Conservation (phyloP, 1,139 yeast species). For the Candida glucosophila region DNA sequence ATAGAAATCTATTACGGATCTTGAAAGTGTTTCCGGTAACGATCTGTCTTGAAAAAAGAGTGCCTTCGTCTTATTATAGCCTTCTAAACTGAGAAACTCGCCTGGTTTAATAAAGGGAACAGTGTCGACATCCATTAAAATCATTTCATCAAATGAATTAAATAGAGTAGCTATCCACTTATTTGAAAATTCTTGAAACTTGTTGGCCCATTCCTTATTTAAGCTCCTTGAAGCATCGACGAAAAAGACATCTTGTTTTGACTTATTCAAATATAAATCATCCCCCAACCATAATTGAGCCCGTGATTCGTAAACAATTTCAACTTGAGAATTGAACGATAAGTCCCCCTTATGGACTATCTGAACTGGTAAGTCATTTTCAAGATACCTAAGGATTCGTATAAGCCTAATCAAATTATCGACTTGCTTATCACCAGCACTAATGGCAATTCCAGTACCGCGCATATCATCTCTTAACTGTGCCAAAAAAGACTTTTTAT, state of each 20-base stretch:
- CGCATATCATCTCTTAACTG: slow-evolving; percentile 10
- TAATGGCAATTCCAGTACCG: slow-evolving; percentile 20
- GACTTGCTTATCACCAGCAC: slow-evolving; percentile 27
- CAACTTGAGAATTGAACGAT: slow-evolving; percentile 14
- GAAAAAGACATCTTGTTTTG: slow-evolving; percentile 29
- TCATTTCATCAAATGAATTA: slow-evolving; percentile 26
- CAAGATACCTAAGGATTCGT: slow-evolving; percentile 34
- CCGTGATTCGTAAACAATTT: slow-evolving; percentile 21
- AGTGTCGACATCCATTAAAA: slow-evolving; percentile 28
- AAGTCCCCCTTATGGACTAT: slow-evolving; percentile 36
- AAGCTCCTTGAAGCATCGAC: slow-evolving; percentile 22
- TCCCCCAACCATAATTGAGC: slow-evolving; percentile 14
- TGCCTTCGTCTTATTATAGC: slow-evolving; percentile 20
- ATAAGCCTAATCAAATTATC: slow-evolving; percentile 37
- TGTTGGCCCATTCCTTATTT: slow-evolving; percentile 14
- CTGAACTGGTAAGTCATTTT: slow-evolving; percentile 45
- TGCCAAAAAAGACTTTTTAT: too few species aligned
- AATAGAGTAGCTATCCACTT: slow-evolving; percentile 26
- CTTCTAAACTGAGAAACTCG: slow-evolving; percentile 19
- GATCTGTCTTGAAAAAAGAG: slow-evolving; percentile 25
- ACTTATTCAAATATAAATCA: slow-evolving; percentile 19
- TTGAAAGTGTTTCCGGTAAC: slow-evolving; percentile 18
- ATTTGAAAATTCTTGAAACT: slow-evolving; percentile 19
- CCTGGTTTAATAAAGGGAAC: slow-evolving; percentile 22
- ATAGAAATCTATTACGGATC: slow-evolving; percentile 16